These are phyloP conservation scores for Curvularia sp. DNA, from an alignment of 2,329 filamentous ascomycete genomes.

Conservation along the genomic window DNA sequence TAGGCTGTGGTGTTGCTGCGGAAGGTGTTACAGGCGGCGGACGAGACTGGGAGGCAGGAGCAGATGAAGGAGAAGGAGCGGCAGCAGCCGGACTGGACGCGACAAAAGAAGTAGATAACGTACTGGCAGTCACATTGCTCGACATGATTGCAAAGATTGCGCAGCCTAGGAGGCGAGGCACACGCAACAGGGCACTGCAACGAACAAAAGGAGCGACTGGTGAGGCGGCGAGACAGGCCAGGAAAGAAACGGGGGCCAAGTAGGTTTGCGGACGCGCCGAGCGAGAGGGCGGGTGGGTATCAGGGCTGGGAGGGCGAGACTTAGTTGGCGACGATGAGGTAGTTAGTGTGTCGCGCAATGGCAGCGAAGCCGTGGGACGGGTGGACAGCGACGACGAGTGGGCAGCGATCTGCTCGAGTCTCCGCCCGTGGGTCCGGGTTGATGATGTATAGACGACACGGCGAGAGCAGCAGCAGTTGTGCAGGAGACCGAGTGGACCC, in stretches of 20 bases:
- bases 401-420: conserved; percentile 20
- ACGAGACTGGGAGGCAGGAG: conserved; percentile 21
- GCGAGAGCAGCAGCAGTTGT: conserved; percentile 19
- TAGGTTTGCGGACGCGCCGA: conserved; percentile 5
- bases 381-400: conserved; percentile 14
- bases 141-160: conserved; percentile 37
- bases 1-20: conserved; percentile 32
- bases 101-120: conserved; percentile 39
- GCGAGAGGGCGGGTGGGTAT: not conserved
- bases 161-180: conserved; percentile 16
- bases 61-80: conserved; percentile 17
- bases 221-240: not conserved
- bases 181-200: not conserved
- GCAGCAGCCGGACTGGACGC: conserved; percentile 11
- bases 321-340: conserved; percentile 24
- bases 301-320: not conserved
- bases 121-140: conserved; percentile 43
- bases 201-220: conserved; percentile 19
- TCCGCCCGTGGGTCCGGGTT: conserved; percentile 26
- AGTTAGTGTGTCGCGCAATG: conserved; percentile 35
- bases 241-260: conserved; percentile 6
- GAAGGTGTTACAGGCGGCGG: conserved; percentile 32
- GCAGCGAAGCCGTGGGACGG: conserved; percentile 24
- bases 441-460: conserved; percentile 29
- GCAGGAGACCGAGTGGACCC: conserved; percentile 31